Base-by-base conservation (phyloP, 768 basidiomycete species). In the Termitomyces sp. region DNA sequence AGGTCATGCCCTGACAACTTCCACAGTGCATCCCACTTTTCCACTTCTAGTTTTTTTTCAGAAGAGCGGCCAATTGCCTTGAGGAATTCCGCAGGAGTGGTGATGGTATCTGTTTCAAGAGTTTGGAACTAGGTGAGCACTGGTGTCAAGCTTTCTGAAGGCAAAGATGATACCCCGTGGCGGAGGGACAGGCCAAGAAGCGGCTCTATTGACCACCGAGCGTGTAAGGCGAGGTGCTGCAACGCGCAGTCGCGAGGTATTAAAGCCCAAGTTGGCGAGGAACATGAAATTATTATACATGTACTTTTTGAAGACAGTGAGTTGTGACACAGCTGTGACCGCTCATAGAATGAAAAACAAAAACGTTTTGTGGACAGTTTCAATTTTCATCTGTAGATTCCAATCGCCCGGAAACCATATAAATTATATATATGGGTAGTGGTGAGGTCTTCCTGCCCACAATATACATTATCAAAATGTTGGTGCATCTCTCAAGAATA, bases 401-500 rank as follows among this genome's bases (percentile, higher is more conserved):
- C 27, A 24, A 41, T 30, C 16, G 4, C 16, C 30, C 20, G n/a
- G 30, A n/a, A 2, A 50, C 34, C 4, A 16, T 6, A 49, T 58
- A 11, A 31, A 53, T 20, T 53, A 50, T 27, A 58, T 39, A 27
- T 50, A 39, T 33, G 1, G 0, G 20, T 50, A 1, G 15, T 15
- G 22, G 15, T 16, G 34, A 24, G 20, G 3, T 16, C 13, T 16
- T 36, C 15, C 34, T 6, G 11, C 4, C 34, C 20, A 36, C 20
- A 51, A 36, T 49, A 16, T 56, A 48, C 39, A 41, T 9, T 36
- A 45, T 70, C 56, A 94, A 70, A 98, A 96, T 36, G 94, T 89
- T 3, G 95, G 95, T 27, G 95, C 94, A 70, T 95, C 89, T 57
- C 82, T 80, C 63, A 99, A 73, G 70, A 98, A 98, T 59, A 99